These are phyloP conservation scores for Scheffersomyces amazonensis DNA, from an alignment of 805 yeast genomes.

Conservation along the genomic window DNA sequence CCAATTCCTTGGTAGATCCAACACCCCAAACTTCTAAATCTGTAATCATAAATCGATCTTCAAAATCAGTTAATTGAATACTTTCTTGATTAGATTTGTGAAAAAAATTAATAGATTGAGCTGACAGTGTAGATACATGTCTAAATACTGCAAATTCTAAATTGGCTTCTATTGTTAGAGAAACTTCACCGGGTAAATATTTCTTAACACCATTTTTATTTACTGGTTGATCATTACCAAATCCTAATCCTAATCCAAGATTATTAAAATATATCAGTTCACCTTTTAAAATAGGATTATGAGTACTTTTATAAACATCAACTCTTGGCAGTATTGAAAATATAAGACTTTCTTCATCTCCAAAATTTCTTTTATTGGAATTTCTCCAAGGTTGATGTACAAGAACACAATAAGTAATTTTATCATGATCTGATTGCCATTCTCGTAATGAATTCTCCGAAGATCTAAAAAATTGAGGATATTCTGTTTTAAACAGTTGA, in stretches of 20 bases:
- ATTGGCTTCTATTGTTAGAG: conserved; percentile 72
- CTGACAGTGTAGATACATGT: conserved; percentile 45
- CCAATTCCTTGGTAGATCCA: conserved; percentile 75
- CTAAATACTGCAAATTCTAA: conserved; percentile 82
- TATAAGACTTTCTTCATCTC: conserved; percentile 54
- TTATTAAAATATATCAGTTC: conserved; percentile 64
- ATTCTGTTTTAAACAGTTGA: conserved; percentile 48
- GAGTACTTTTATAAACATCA: conserved; percentile 40
- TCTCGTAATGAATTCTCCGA: conserved; percentile 16
- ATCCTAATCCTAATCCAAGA: conserved; percentile 77
- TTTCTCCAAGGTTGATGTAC: conserved; percentile 73
- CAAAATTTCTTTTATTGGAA: conserved; percentile 71
- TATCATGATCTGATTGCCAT: conserved; percentile 42
- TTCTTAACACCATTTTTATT: conserved; percentile 43
- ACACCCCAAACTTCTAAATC: conserved; percentile 92
- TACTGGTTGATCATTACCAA: conserved; percentile 69
- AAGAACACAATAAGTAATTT: conserved; percentile 61
- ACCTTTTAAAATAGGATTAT: conserved; percentile 29
- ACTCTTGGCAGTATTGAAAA: conserved; percentile 68
- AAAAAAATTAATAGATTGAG: conserved; percentile 22
- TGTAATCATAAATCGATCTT: conserved; percentile 66
- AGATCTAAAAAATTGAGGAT: conserved; percentile 33
- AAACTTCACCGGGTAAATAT: conserved; percentile 70
- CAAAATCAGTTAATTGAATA: conserved; percentile 39
- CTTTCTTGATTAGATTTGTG: conserved; percentile 17